Base-by-base conservation (phyloP, 495 filamentous ascomycete species). In the Penicillium pulvis region DNA sequence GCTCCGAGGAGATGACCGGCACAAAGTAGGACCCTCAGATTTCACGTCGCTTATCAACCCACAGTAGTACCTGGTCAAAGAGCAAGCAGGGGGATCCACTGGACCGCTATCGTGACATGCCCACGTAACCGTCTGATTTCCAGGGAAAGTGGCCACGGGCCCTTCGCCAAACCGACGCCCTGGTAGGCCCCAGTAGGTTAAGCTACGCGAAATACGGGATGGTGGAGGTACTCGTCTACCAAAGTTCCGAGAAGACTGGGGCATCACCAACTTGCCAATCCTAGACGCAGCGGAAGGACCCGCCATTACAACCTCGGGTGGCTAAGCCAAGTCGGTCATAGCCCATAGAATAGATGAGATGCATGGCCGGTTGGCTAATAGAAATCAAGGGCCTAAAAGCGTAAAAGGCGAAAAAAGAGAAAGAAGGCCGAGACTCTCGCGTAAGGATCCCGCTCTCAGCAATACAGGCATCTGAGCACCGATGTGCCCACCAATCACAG, bases 371-470 rank as follows among this genome's bases (percentile, higher is more conserved):
- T 36, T 52, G 33, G 33, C 33, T 23, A 20, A 41, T 20, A 11
- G 23, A 31, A 52, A 51, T 28, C 26, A 56, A 61, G 26, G 14
- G 16, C 4, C 39, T 17, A n/a, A 17, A 41, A 41, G 39, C 39
- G 16, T 41, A 41, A 49, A 62, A 59, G 52, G 43, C 59, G 56
- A 51, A 48, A 49, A 31, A 55, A 51, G 36, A 39, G 33, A 39
- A 46, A 47, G 14, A 44, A 17, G 42, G 9, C 28, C 24, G 16
- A 28, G 33, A 17, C 33, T 57, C 68, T 76, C 75, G 75, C 73
- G 65, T 76, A 77, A 71, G 67, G 59, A 71, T 77, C 73, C 75
- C 73, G 63, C 69, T 74, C 71, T 71, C 49, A 76, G 75, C 68
- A 73, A 72, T 64, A 62, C 60, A 61, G 45, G 41, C 59, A 67